These are phyloP conservation scores for Apophysomyces trapeziformis DNA, from an alignment of 371 early-diverging fungal genomes.

Conservation along the genomic window DNA sequence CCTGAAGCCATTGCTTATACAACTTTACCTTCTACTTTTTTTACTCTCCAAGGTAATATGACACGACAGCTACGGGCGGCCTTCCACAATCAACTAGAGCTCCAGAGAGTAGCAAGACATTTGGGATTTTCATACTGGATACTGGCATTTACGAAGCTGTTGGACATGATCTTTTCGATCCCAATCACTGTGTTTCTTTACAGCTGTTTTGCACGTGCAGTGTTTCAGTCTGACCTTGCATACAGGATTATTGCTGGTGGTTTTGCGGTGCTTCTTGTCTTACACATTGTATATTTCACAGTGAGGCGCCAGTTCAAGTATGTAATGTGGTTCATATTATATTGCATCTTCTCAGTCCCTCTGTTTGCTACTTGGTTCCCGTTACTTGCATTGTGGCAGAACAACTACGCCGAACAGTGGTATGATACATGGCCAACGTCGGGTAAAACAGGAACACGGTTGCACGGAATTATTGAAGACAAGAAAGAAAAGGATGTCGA, in stretches of 20 bases:
- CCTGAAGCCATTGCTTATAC: constrained; percentile 53
- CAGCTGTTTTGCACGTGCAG: constrained; percentile 35
- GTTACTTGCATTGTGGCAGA: constrained; percentile 42
- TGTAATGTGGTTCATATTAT: constrained; percentile 48
- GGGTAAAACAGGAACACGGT: constrained; percentile 20
- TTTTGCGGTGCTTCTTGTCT: constrained; percentile 33
- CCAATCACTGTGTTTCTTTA: constrained; percentile 49
- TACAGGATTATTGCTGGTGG: constrained; percentile 42
- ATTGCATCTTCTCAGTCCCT: constrained; percentile 43
- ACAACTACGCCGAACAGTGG: constrained; percentile 44
- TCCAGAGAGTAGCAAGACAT: constrained; percentile 41
- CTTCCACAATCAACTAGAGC: constrained; percentile 47
- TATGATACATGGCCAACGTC: constrained; percentile 49
- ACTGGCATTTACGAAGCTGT: constrained; percentile 38
- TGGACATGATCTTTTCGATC: constrained; percentile 45
- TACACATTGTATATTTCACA: constrained; percentile 47
- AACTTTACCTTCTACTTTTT: constrained; percentile 42
- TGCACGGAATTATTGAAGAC: constrained; percentile 44
- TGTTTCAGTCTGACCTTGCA: constrained; percentile 29
- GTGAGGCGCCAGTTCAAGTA: constrained; percentile 48
- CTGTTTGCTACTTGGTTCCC: constrained; percentile 52
- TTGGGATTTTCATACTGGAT: constrained; percentile 47
- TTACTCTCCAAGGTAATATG: constrained; percentile 43
- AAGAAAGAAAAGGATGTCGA: neutral
- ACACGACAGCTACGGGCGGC: constrained; percentile 38